Percentiles rank a stretch among this genome's conserved stretches.
Conservation (phyloP, 2,329 filamentous ascomycete genomes). For the Aureobasidium sp. region DNA sequence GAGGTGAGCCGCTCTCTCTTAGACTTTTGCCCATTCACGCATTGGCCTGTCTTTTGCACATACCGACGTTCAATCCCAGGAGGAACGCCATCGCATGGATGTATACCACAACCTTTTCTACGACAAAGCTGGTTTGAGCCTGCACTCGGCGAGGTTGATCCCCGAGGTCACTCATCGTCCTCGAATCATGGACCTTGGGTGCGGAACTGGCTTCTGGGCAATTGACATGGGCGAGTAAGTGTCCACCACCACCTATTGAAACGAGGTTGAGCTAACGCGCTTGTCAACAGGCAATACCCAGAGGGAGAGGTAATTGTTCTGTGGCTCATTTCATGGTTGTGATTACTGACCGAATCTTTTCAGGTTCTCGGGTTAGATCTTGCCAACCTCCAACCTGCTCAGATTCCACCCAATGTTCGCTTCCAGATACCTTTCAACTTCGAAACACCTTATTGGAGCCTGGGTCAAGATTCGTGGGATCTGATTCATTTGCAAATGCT, state of each 20-base stretch:
- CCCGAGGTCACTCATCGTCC: conserved; percentile 25
- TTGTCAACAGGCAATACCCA: conserved; percentile 39
- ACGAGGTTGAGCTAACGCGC: not conserved
- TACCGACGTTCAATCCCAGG: conserved; percentile 3
- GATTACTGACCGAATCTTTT: conserved; percentile 9
- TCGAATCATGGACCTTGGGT: conserved; percentile 62
- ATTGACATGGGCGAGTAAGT: conserved; percentile 75
- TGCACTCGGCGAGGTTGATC: conserved; percentile 14
- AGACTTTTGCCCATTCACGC: not conserved
- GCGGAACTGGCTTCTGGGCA: conserved; percentile 86
- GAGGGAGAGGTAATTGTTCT: conserved; percentile 42
- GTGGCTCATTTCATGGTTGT: not conserved
- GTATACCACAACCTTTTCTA: conserved; percentile 18
- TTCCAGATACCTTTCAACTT: conserved; percentile 68
- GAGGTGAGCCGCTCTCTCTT: conserved; percentile 15
- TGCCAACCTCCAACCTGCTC: conserved; percentile 53
- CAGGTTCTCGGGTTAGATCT: conserved; percentile 56
- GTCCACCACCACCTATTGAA: not conserved
- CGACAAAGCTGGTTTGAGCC: conserved; percentile 14
- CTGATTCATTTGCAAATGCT: conserved; percentile 77
- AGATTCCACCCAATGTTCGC: conserved; percentile 61
- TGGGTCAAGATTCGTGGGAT: conserved; percentile 66
- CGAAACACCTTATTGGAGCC: conserved; percentile 61
- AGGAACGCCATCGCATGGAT: conserved; percentile 18
- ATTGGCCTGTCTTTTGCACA: not conserved